Conservation (phyloP, 495 filamentous ascomycete genomes). For the Penicillium silybi region DNA sequence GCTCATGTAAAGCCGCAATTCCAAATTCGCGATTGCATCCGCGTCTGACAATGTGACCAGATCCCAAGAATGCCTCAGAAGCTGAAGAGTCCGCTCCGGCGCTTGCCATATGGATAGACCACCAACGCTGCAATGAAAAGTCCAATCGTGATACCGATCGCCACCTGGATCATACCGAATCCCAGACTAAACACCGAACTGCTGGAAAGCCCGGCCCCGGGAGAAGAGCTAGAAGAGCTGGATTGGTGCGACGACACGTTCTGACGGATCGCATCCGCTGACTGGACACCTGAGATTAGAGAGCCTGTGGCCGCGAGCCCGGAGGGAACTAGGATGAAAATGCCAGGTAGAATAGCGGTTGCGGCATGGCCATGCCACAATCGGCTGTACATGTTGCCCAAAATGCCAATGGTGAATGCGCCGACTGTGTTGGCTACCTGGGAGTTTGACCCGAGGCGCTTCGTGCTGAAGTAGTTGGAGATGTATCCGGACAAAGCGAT, state of each 20-base stretch:
- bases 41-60: neutral
- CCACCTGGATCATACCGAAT: constrained; percentile 65
- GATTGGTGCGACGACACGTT: constrained; percentile 38
- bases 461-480: constrained; percentile 74
- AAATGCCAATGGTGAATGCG: constrained; percentile 73
- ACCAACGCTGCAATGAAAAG: constrained; percentile 77
- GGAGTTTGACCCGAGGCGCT: constrained; percentile 65
- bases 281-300: constrained; percentile 70
- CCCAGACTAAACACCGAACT: constrained; percentile 29
- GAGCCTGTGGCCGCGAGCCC: constrained; percentile 77
- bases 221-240: neutral
- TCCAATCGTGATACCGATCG: constrained; percentile 86
- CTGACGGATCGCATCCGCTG: constrained; percentile 67
- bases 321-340: constrained; percentile 87
- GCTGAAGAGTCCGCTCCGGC: constrained; percentile 77
- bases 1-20: neutral
- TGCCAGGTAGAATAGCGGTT: constrained; percentile 78
- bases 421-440: constrained; percentile 81
- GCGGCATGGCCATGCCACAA: constrained; percentile 77
- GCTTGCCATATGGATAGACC: constrained; percentile 86
- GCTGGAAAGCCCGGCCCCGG: constrained; percentile 14
- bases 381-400: constrained; percentile 81
- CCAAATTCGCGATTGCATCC: neutral
- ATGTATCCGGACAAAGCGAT: constrained; percentile 76
- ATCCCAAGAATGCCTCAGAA: constrained; percentile 49